Evolutionary conservation across 2,329 filamentous ascomycete genomes (phyloP).

Genomic region (Trichoderma asperellum): DNA sequence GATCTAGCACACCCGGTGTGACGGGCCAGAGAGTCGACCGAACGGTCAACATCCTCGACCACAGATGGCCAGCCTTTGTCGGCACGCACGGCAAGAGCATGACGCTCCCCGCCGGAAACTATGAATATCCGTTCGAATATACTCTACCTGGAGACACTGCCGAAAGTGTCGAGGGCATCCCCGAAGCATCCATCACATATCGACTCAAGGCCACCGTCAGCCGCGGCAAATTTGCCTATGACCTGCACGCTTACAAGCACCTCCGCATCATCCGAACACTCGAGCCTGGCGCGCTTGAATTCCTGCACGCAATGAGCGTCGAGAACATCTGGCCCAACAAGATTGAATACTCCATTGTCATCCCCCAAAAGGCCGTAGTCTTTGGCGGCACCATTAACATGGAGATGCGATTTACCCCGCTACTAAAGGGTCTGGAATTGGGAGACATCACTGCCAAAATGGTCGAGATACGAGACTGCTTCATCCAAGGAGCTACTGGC

Average conservation of each 20-base stretch:
- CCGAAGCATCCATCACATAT: slow-evolving; percentile 86
- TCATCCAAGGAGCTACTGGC: slow-evolving; percentile 51
- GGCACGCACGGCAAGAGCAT: slow-evolving; percentile 59
- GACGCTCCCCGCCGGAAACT: slow-evolving; percentile 72
- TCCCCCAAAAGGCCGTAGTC: slow-evolving; percentile 91
- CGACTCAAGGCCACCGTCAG: slow-evolving; percentile 88
- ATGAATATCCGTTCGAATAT: slow-evolving; percentile 81
- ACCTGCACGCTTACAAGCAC: slow-evolving; percentile 78
- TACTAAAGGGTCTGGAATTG: slow-evolving; percentile 85
- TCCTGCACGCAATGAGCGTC: slow-evolving; percentile 88
- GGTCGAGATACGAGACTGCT: slow-evolving; percentile 75
- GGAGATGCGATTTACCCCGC: slow-evolving; percentile 83
- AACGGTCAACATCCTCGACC: slow-evolving; percentile 64
- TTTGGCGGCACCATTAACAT: slow-evolving; percentile 86
- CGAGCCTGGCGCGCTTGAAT: slow-evolving; percentile 74
- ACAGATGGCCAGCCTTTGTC: slow-evolving; percentile 71
- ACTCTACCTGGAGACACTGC: slow-evolving; percentile 72
- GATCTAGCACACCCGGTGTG: slow-evolving; percentile 60
- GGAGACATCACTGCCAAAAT: slow-evolving; percentile 82
- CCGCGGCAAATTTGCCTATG: slow-evolving; percentile 84
- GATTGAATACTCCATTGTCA: slow-evolving; percentile 90
- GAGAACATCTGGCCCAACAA: slow-evolving; percentile 99
- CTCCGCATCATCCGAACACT: slow-evolving; percentile 78
- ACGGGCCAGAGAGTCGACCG: slow-evolving; percentile 62
- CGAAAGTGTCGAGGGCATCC: slow-evolving; percentile 89